These are phyloP conservation scores for Shiraia sp. DNA, from an alignment of 2,329 filamentous ascomycete genomes.

Conservation along the genomic window DNA sequence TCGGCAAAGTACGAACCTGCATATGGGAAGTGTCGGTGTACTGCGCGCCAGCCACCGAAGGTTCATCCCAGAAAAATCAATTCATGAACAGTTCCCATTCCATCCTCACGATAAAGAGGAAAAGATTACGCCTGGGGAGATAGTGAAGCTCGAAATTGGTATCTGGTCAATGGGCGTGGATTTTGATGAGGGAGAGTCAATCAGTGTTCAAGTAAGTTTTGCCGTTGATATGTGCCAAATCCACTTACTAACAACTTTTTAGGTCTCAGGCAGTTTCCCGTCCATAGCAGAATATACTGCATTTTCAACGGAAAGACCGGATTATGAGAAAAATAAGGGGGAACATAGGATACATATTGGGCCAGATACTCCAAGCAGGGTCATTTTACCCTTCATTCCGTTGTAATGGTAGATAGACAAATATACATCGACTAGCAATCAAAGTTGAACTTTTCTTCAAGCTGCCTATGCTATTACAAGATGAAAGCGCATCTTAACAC, in stretches of 20 bases:
- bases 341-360: conserved; percentile 46
- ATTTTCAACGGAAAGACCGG: conserved; percentile 45
- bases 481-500: no score
- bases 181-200: conserved; percentile 49
- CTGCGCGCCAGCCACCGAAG: conserved; percentile 51
- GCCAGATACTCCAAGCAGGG: conserved; percentile 41
- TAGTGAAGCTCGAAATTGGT: conserved; percentile 54
- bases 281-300: conserved; percentile 44
- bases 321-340: conserved; percentile 49
- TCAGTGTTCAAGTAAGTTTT: conserved; percentile 17
- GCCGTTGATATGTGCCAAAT: neutral
- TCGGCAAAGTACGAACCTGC: conserved; percentile 46
- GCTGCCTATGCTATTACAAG: no score
- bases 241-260: neutral
- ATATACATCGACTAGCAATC: no score
- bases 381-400: conserved; percentile 46
- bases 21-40: conserved; percentile 50
- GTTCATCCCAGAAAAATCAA: conserved; percentile 25
- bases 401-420: conserved; percentile 2
- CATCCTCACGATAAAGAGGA: conserved; percentile 49
- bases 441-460: no score
- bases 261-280: conserved; percentile 28
- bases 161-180: conserved; percentile 54
- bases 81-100: conserved; percentile 33
- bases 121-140: conserved; percentile 46